These are phyloP conservation scores for Lagenidium sp. DNA, from an alignment of 352 stramenopile genomes.

Conservation along the genomic window DNA sequence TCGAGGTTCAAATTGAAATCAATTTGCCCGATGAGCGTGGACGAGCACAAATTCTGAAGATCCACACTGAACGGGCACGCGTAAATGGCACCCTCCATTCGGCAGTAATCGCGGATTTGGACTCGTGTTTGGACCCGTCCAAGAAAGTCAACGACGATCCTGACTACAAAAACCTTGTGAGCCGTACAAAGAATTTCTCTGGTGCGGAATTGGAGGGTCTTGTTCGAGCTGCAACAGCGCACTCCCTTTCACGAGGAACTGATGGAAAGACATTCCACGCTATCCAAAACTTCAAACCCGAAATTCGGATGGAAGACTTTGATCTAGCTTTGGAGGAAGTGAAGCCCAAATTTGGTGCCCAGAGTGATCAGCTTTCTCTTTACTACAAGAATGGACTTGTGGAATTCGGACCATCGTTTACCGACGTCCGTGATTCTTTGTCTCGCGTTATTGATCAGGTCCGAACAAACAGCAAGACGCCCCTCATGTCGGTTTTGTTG, in stretches of 20 bases:
- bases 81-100: conserved; percentile 66
- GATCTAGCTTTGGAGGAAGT: conserved; percentile 92
- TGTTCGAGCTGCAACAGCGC: conserved; percentile 90
- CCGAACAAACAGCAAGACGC: conserved; percentile 91
- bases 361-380: conserved; percentile 90
- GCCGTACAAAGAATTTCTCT: conserved; percentile 98
- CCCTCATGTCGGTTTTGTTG: conserved; percentile 97
- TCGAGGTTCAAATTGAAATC: conserved; percentile 99
- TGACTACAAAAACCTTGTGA: conserved; percentile 87
- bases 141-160: conserved; percentile 57
- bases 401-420: conserved; percentile 92
- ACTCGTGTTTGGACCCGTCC: conserved; percentile 57
- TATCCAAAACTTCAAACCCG: conserved; percentile 63
- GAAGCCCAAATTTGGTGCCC: conserved; percentile 96
- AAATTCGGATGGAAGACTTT: conserved; percentile 92
- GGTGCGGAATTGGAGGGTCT: conserved; percentile 98
- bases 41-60: conserved; percentile 96
- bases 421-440: conserved; percentile 89
- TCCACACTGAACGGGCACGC: conserved; percentile 91
- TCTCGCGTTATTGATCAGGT: conserved; percentile 93
- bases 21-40: conserved; percentile 94
- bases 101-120: conserved; percentile 65
- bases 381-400: conserved; percentile 97
- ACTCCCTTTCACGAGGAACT: conserved; percentile 74
- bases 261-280: conserved; percentile 81